Base-by-base conservation (phyloP, 345 rosid genomes). In the Odontarrhena argentea region DNA sequence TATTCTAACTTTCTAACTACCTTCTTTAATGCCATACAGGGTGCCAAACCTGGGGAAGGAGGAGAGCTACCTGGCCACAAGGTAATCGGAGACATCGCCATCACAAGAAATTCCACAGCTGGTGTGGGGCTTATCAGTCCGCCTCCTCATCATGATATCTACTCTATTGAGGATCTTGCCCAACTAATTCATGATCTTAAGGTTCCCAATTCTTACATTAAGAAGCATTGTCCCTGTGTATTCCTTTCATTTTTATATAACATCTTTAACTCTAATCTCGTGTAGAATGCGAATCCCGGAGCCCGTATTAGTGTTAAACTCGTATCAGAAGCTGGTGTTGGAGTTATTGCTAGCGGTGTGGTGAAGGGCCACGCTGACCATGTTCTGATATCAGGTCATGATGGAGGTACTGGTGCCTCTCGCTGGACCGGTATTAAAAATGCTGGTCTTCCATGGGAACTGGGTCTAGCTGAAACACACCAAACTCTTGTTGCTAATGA, bases 41-140 rank as follows among this genome's bases (percentile, higher is more conserved):
- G 99, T 46, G 99, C 99, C 51, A 95, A 95, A 80, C 99, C 99
- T 49, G 99, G 99, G 65, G 99, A 95, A 87, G 99, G 99, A 63
- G 99, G 99, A 52, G 99, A 95, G 74, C 98, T 95, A 74, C 99
- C 99, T 32, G 99, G 99, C 60, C 97, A 95, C 80, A 95, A 95
- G 80, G 99, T 95, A 50, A 87, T 91, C 37, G 99, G 98, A 62
- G 99, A 95, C 75, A 95, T 95, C 63, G 99, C 99, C 60, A 82
- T 89, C 46, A 95, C 99, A 35, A 81, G 99, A 74, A 85, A 95
- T 48, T 95, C 99, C 54, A 95, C 98, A 3, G 98, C 98, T 24
- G 99, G 99, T 42, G 99, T 95, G 64, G 99, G 99, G 30, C 96
- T 95, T 50, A 95, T 95, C 37, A 95, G 99, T 67, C 99, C 99